Percentiles rank a stretch among this genome's conserved stretches.
Conservation (phyloP, 106 monocot genomes). For the Dactylorhiza incarnata region DNA sequence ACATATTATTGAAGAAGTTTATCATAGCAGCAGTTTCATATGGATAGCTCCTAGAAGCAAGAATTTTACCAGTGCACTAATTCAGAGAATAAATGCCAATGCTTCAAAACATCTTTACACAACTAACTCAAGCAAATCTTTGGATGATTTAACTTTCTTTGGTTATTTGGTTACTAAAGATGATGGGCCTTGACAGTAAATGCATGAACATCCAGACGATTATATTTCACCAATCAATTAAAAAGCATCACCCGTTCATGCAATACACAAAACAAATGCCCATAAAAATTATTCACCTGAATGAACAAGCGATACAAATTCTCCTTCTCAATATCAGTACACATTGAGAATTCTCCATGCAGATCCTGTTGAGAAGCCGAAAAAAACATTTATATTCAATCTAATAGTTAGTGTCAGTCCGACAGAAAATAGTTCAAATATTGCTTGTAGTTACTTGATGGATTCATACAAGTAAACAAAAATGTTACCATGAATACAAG, state of each 20-base stretch:
- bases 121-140: too few species aligned
- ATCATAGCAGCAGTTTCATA: too few species aligned
- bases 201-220: background rate
- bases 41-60: too few species aligned
- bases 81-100: too few species aligned
- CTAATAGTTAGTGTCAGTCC: background rate
- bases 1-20: too few species aligned
- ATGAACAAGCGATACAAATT: slow-evolving; percentile 1
- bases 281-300: slow-evolving; percentile 7
- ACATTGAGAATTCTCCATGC: slow-evolving; percentile 1
- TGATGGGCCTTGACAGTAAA: background rate
- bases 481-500: background rate
- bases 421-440: background rate
- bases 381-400: background rate
- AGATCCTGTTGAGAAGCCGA: background rate
- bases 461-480: background rate
- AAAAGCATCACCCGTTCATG: background rate
- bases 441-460: background rate
- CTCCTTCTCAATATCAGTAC: slow-evolving; percentile 4
- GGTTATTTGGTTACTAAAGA: background rate
- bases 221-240: background rate
- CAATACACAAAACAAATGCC: background rate
- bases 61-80: too few species aligned
- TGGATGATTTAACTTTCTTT: too few species aligned
- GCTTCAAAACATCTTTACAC: too few species aligned